Percentiles rank a stretch among this genome's conserved stretches.
Evolutionary conservation across 1,284 basidiomycete genomes (phyloP).

Genomic region (Waitea zeae): DNA sequence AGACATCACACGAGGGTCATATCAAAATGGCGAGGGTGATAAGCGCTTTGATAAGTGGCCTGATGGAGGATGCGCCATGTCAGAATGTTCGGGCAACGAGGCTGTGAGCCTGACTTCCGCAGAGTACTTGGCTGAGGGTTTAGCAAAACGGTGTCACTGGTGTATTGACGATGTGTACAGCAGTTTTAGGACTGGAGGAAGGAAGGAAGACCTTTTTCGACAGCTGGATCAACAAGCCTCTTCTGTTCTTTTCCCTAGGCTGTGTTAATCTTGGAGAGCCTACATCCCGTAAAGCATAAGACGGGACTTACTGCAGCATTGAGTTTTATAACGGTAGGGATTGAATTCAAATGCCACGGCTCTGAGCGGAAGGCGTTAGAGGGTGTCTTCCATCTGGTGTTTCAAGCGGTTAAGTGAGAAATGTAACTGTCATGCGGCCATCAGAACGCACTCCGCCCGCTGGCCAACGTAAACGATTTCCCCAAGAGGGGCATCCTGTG

Average conservation of each 20-base stretch:
- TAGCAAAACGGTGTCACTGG: background rate
- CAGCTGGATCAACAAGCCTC: slow-evolving; percentile 41
- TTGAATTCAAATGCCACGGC: slow-evolving; percentile 43
- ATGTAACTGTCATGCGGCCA: no score
- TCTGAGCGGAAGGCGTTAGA: slow-evolving; percentile 44
- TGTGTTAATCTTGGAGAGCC: no score
- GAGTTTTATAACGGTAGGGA: slow-evolving; percentile 65
- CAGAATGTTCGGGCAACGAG: no score
- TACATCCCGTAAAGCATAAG: background rate
- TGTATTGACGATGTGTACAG: no score
- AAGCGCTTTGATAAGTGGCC: no score
- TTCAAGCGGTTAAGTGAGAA: slow-evolving; percentile 1
- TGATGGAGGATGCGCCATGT: no score
- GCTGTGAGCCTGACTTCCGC: no score
- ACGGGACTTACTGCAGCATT: slow-evolving; percentile 16
- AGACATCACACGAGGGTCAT: no score
- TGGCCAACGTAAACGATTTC: slow-evolving; percentile 64
- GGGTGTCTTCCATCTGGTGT: slow-evolving; percentile 45
- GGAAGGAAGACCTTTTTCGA: slow-evolving; percentile 10
- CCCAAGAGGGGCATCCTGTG: slow-evolving; percentile 34
- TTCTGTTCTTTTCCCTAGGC: slow-evolving; percentile 33
- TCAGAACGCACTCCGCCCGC: slow-evolving; percentile 35
- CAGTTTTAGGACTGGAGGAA: background rate
- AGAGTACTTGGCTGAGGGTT: no score
- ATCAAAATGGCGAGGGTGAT: no score